phyloP scores from a whole-genome alignment of 805 yeast genomes.

The Ogataea trehaloabstinens region DNA sequence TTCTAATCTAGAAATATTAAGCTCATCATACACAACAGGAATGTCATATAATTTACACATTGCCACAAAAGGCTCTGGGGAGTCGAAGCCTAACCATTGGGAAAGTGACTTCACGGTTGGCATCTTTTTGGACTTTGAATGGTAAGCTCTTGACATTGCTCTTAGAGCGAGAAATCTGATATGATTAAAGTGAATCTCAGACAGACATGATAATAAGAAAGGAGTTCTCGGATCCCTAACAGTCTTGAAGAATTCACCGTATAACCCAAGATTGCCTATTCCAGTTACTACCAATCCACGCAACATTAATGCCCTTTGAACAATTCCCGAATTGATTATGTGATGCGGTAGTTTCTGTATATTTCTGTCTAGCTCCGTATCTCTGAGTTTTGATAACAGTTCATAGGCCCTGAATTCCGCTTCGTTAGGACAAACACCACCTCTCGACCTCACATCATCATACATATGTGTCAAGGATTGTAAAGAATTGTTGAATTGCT shows the following conservation, averaged over 20 bases:
- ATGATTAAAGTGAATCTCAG: constrained; percentile 80
- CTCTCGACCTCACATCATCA: constrained; percentile 69
- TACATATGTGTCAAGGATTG: constrained; percentile 89
- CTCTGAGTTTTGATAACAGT: constrained; percentile 72
- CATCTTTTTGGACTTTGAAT: constrained; percentile 68
- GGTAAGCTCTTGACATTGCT: constrained; percentile 62
- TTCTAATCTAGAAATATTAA: constrained; percentile 34
- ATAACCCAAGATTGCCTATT: constrained; percentile 59
- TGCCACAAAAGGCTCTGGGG: constrained; percentile 45
- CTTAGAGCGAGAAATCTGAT: constrained; percentile 71
- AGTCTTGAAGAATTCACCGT: constrained; percentile 58
- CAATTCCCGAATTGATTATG: constrained; percentile 50
- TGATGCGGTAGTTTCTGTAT: constrained; percentile 63
- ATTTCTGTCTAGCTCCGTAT: constrained; percentile 79
- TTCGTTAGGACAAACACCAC: constrained; percentile 74
- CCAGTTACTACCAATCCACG: constrained; percentile 68
- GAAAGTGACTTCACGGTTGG: constrained; percentile 43
- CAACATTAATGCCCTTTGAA: constrained; percentile 71
- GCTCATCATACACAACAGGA: constrained; percentile 36
- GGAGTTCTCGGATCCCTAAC: constrained; percentile 54
- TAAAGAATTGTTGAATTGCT: constrained; percentile 87
- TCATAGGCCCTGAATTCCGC: constrained; percentile 92
- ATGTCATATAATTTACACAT: constrained; percentile 69
- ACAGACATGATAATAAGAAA: constrained; percentile 64
- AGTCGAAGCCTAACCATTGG: constrained; percentile 64